Base-by-base conservation (phyloP, 2,329 filamentous ascomycete genomes). In the Myrmaecium sp. region DNA sequence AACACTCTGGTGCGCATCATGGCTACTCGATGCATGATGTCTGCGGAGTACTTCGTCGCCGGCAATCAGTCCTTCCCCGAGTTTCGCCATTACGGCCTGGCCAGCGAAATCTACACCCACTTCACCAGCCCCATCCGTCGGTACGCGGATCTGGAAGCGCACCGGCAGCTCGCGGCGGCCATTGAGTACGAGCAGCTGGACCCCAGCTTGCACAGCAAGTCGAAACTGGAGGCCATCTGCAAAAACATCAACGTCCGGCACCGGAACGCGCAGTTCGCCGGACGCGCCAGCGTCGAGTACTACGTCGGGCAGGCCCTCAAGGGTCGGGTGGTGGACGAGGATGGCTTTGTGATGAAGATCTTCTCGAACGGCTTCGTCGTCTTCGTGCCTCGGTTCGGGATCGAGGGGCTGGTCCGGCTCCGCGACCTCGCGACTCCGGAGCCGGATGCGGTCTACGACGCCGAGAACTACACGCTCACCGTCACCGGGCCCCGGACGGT, bases 21-120 rank as follows among this genome's bases (percentile, higher is more conserved):
- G 60, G 89, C 89, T 6, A 98, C 89, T 6, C 76, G 89, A 13
- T 98, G 89, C 66, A 98, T 98, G 89, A 93, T 93, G 64, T 89
- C 82, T 28, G 89, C 89, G 34, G 89, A 98, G 55, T 98, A 98
- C 57, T 98, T 98, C 56, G 89, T 80, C 56, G 80, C 86, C 0
- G 89, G 89, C 33, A 84, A 83, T 5, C 83, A 94, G 49, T 72
- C 84, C 0, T 86, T 89, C 49, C 77, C 82, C 1, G 89, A 95
- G 49, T 98, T 93, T 65, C 72, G 82, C 27, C 91, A 98, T 57
- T 98, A 98, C 53, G 89, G 89, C 39, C 73, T 98, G 18, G 91
- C 91, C 1, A 83, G 78, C 3, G 80, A 91, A 44, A 98, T 98
- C 49, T 98, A 98, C 60, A 98, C 89, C 2, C 89, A 98, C 53